phyloP scores from a whole-genome alignment of 2,329 filamentous ascomycete species.

The Furcasterigmium furcatum region DNA sequence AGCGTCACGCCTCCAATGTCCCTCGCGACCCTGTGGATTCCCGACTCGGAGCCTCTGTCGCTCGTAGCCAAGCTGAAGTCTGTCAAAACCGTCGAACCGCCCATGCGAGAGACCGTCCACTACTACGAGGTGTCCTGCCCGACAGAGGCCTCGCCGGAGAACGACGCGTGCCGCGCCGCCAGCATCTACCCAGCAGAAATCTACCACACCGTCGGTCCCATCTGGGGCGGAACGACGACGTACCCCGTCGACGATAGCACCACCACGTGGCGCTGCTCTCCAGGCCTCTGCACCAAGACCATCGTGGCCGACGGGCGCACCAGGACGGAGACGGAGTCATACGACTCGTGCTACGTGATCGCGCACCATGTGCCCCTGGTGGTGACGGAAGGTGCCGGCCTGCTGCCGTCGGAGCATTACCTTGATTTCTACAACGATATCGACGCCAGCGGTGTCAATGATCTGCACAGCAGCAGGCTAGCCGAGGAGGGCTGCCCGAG shows the following conservation, averaged over 20 bases:
- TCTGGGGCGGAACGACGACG: constrained; percentile 13
- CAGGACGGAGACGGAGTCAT: constrained; percentile 1
- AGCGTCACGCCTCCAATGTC: no score
- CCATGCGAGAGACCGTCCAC: neutral
- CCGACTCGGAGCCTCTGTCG: constrained; percentile 6
- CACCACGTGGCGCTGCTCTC: constrained; percentile 9
- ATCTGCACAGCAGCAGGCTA: no score
- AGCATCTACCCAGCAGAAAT: constrained; percentile 13
- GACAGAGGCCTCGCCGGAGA: constrained; percentile 7
- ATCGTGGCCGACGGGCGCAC: constrained; percentile 4
- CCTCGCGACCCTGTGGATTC: constrained; percentile 1
- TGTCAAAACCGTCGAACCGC: neutral
- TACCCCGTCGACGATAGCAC: constrained; percentile 11
- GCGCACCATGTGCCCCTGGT: constrained; percentile 10
- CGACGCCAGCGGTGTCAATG: no score
- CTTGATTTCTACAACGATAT: no score
- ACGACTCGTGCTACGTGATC: constrained; percentile 8
- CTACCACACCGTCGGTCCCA: constrained; percentile 11
- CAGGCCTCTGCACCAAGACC: constrained; percentile 9
- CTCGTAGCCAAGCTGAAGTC: constrained; percentile 10
- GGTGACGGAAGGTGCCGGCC: constrained; percentile 8
- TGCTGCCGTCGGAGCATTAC: neutral
- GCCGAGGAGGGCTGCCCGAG: no score
- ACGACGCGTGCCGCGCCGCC: constrained; percentile 13
- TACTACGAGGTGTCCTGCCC: constrained; percentile 9